phyloP scores from a whole-genome alignment of 345 rosid genomes.

The Angophora floribunda region DNA sequence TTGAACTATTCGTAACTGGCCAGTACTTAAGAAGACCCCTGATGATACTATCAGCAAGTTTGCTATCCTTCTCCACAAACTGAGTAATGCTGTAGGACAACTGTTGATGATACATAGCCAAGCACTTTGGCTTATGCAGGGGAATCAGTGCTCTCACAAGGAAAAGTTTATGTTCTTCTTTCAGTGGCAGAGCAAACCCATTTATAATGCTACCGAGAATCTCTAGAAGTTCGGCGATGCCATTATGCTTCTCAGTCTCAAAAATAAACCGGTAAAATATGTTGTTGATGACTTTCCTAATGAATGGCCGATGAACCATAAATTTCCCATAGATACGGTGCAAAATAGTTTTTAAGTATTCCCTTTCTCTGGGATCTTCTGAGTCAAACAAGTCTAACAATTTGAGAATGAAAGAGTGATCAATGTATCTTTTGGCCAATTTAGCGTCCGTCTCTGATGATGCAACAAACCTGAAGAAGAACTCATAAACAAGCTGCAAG shows the following conservation, averaged over 20 bases:
- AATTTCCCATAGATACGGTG: slow-evolving; percentile 12
- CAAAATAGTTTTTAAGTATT: slow-evolving; percentile 10
- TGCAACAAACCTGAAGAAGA: slow-evolving; percentile 8
- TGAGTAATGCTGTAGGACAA: slow-evolving; percentile 10
- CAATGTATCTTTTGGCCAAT: slow-evolving; percentile 5
- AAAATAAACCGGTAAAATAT: slow-evolving; percentile 9
- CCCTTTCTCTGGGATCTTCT: slow-evolving; percentile 13
- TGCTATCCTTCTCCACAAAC: slow-evolving; percentile 12
- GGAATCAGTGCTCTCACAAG: slow-evolving; percentile 8
- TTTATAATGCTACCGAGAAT: slow-evolving; percentile 9
- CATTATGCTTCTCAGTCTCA: slow-evolving; percentile 14
- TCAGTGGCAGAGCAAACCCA: slow-evolving; percentile 11
- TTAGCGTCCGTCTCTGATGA: slow-evolving; percentile 11
- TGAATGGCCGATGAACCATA: slow-evolving; percentile 13
- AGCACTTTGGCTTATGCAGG: slow-evolving; percentile 9
- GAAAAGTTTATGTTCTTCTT: slow-evolving; percentile 11
- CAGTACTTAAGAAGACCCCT: slow-evolving; percentile 12
- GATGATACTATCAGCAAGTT: slow-evolving; percentile 8
- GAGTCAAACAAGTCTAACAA: slow-evolving; percentile 10
- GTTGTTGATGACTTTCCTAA: slow-evolving; percentile 9
- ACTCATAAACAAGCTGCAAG: slow-evolving; percentile 8
- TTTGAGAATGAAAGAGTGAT: slow-evolving; percentile 12
- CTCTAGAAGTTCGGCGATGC: slow-evolving; percentile 7
- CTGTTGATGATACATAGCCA: slow-evolving; percentile 13
- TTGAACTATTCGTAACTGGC: slow-evolving; percentile 7